Conservation (phyloP, 192 early-diverging fungal genomes). For the Coemansia sp. region DNA sequence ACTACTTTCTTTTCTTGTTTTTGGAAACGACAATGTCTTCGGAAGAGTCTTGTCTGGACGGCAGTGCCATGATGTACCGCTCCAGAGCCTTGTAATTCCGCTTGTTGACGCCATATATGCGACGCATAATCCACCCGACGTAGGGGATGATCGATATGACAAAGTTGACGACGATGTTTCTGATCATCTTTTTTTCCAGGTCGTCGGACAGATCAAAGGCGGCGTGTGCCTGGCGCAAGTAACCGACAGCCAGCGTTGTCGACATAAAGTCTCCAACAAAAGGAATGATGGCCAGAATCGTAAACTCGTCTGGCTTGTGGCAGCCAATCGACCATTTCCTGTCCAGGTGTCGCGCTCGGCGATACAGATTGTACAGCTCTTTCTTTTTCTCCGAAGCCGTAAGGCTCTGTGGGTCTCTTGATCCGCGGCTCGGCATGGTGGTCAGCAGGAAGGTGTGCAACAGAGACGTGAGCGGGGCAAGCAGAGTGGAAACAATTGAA, state of each 20-base stretch:
- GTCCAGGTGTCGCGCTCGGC: conserved; percentile 36
- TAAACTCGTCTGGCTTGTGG: conserved; percentile 34
- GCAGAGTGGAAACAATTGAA: not conserved
- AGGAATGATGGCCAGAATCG: conserved; percentile 30
- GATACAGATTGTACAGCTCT: conserved; percentile 19
- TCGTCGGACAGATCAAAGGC: conserved; percentile 23
- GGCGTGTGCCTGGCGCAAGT: conserved; percentile 20
- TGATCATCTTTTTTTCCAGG: conserved; percentile 16
- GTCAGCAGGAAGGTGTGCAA: conserved; percentile 1
- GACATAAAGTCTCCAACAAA: conserved; percentile 29
- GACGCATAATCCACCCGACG: conserved; percentile 40
- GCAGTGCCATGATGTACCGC: conserved; percentile 28
- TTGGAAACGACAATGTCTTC: not conserved
- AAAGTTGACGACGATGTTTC: conserved; percentile 26
- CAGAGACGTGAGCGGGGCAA: conserved; percentile 1
- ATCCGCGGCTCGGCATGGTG: conserved; percentile 7
- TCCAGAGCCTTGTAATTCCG: conserved; percentile 35
- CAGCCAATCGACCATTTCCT: conserved; percentile 33
- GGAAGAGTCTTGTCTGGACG: not conserved
- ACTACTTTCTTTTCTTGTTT: not conserved
- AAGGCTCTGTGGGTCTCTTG: conserved; percentile 11
- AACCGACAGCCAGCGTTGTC: conserved; percentile 29
- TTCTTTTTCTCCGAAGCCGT: conserved; percentile 26
- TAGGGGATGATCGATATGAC: conserved; percentile 28
- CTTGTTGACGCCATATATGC: conserved; percentile 33